Evolutionary conservation across 129 eudicot species (phyloP), one percentile per base, ranked within the genome.

Genomic region (Artemisia tridentata): DNA sequence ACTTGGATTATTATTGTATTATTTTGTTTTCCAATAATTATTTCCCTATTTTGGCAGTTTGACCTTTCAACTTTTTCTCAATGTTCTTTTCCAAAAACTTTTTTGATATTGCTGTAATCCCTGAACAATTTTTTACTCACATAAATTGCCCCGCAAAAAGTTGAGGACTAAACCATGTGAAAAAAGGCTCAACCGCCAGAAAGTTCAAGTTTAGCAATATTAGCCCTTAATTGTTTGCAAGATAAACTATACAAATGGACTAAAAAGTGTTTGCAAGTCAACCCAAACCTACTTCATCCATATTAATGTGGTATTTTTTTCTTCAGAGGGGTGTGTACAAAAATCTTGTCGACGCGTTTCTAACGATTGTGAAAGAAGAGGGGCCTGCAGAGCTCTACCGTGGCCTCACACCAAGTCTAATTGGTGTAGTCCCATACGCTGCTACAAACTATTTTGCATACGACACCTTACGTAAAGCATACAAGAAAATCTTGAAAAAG

Each of bases 391-490:
- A 91, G 83, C 88, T 91, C 47, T 91, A 86, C 63, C 81, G 96
- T 38, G 97, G 96, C 63, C 96, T 91, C 54, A 81, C 91, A 60
- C 96, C 97, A 17, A 91, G 96, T 72, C 64, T 91, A 51, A 86
- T 91, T 11, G 96, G 96, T 45, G 89, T 91, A 27, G 81, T 91
- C 61, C 97, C 96, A 6, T 91, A 91, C 53, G 96, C 96, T n/a
- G 93, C 93, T 15, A 76, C 91, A 53, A 91, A 91, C 77, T 91
- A 91, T 62, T 88, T 75, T 48, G 96, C 97, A 5, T 91, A 91
- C 57, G 97, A 88, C 72, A 76, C 97, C 0, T 75, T 91, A 49
- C 80, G 93, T 2, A 91, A 91, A 73, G 72, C 88, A 18, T 91
- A 91, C 88, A 82, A 72, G 64, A 84, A 82, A 64, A 53, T 84